Evolutionary conservation across 2,329 filamentous ascomycete genomes (phyloP).

Genomic region (Fusarium papillatum): DNA sequence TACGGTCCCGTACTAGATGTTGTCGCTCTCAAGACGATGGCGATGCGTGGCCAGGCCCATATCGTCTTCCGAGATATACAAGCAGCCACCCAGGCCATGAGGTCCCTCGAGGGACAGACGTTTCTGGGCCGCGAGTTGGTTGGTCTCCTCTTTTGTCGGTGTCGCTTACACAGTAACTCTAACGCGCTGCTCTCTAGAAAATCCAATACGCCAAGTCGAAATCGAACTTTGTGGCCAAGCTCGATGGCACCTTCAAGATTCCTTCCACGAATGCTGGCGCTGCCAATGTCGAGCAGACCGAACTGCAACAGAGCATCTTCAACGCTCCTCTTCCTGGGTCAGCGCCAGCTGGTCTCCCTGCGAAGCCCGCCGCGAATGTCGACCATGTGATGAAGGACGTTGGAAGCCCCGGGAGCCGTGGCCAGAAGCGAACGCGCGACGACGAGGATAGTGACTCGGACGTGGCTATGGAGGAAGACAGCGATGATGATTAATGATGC

Average conservation of each 20-base stretch:
- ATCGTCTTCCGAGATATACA: slow-evolving; percentile 91
- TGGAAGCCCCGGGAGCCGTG: slow-evolving; percentile 67
- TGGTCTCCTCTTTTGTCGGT: slow-evolving; percentile 49
- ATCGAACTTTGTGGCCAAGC: slow-evolving; percentile 89
- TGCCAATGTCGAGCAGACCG: slow-evolving; percentile 74
- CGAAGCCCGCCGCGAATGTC: slow-evolving; percentile 62
- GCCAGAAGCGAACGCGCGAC: slow-evolving; percentile 79
- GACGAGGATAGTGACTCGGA: slow-evolving; percentile 76
- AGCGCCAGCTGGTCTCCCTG: slow-evolving; percentile 56
- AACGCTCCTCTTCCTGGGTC: slow-evolving; percentile 72
- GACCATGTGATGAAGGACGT: slow-evolving; percentile 66
- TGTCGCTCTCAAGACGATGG: slow-evolving; percentile 87
- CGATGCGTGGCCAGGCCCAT: slow-evolving; percentile 97
- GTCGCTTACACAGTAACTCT: neutral
- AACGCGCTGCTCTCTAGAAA: slow-evolving; percentile 68
- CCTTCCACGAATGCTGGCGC: slow-evolving; percentile 67
- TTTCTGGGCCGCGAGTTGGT: slow-evolving; percentile 92
- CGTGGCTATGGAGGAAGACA: slow-evolving; percentile 78
- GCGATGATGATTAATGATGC: slow-evolving; percentile 74
- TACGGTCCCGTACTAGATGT: slow-evolving; percentile 95
- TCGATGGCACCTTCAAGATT: slow-evolving; percentile 90
- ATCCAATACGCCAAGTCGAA: slow-evolving; percentile 93
- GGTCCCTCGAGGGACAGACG: slow-evolving; percentile 85
- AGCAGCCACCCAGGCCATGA: slow-evolving; percentile 94
- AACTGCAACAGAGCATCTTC: slow-evolving; percentile 86